phyloP scores from a whole-genome alignment of 805 yeast genomes.

The Saturnispora hagleri region DNA sequence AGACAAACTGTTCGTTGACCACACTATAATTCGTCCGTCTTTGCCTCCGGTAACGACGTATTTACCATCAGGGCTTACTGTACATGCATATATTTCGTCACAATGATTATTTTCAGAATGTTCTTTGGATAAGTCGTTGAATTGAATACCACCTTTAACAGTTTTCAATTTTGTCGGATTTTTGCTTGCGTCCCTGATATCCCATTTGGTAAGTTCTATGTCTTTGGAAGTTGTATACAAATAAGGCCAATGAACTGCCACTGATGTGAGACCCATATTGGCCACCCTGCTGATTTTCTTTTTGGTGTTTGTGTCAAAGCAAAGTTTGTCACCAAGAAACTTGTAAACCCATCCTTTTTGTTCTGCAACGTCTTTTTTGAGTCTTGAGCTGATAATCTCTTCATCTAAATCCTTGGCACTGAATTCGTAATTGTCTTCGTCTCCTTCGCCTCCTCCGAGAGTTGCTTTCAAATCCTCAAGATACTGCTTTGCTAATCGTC shows the following conservation, averaged over 20 bases:
- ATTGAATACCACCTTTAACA: constrained; percentile 50
- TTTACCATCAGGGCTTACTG: constrained; percentile 80
- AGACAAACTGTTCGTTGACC: constrained; percentile 74
- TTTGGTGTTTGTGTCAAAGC: constrained; percentile 31
- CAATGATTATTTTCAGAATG: constrained; percentile 62
- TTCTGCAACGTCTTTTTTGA: constrained; percentile 85
- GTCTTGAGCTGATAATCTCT: constrained; percentile 72
- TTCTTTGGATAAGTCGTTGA: constrained; percentile 35
- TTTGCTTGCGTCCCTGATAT: constrained; percentile 40
- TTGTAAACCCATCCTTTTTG: constrained; percentile 76
- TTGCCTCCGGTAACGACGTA: constrained; percentile 87
- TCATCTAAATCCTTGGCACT: constrained; percentile 89
- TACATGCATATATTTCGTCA: constrained; percentile 67
- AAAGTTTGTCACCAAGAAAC: constrained; percentile 45
- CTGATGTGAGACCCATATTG: constrained; percentile 45
- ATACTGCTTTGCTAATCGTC: constrained; percentile 90
- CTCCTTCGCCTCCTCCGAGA: constrained; percentile 10
- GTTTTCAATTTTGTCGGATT: constrained; percentile 62
- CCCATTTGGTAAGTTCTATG: constrained; percentile 73
- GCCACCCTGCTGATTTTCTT: constrained; percentile 45
- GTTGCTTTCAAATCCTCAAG: constrained; percentile 67
- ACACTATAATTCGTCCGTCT: constrained; percentile 72
- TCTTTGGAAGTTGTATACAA: constrained; percentile 80
- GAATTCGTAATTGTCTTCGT: constrained; percentile 38
- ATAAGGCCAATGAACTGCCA: constrained; percentile 48